These are phyloP conservation scores for Vinca minor DNA, from an alignment of 257 asterid genomes.

Conservation along the genomic window DNA sequence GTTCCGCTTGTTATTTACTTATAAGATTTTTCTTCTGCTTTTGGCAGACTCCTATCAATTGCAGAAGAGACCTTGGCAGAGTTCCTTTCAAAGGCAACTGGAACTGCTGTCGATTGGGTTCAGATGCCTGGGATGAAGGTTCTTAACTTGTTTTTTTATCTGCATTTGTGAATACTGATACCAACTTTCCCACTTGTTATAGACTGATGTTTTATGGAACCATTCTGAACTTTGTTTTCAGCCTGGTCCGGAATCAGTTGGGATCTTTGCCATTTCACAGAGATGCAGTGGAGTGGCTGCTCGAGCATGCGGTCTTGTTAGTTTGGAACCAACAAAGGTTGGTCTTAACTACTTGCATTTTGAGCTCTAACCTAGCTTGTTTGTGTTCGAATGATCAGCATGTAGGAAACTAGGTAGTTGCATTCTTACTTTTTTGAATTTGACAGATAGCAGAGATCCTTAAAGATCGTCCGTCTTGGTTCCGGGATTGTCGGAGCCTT, in stretches of 20 bases:
- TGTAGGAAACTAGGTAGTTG: not conserved
- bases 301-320: slow-evolving; percentile 98
- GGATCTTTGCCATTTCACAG: slow-evolving; percentile 95
- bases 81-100: slow-evolving; percentile 99
- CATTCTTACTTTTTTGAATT: not conserved
- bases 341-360: not conserved
- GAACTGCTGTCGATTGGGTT: slow-evolving; percentile 99
- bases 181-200: no score
- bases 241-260: slow-evolving; percentile 99
- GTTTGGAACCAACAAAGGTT: slow-evolving; percentile 94
- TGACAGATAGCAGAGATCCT: slow-evolving; percentile 92
- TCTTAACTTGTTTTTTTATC: slow-evolving; percentile 3
- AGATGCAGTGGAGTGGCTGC: slow-evolving; percentile 97
- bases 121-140: slow-evolving; percentile 99
- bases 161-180: no score
- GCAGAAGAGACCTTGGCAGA: slow-evolving; percentile 98
- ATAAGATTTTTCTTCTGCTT: slow-evolving; percentile 10
- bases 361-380: not conserved
- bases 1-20: no score
- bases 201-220: slow-evolving; percentile 4
- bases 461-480: slow-evolving; percentile 94
- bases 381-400: no score
- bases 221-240: slow-evolving; percentile 23
- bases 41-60: slow-evolving; percentile 80
- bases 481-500: slow-evolving; percentile 88